Conservation (phyloP, 768 basidiomycete species). For the Pholiota molesta region DNA sequence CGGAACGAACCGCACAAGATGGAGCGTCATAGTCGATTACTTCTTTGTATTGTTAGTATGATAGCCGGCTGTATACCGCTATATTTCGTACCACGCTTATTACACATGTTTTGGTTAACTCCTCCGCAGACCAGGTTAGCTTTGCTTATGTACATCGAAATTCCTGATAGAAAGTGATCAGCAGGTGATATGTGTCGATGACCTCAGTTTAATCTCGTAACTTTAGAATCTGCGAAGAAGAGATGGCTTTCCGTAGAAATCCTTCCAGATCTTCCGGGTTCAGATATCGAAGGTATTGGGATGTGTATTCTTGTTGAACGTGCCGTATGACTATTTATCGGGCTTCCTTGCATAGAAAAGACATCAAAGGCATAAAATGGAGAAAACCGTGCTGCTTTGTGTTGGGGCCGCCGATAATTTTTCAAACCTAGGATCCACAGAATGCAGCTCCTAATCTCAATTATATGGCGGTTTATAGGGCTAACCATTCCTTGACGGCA, state of each 20-base stretch:
- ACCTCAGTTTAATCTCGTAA: not conserved
- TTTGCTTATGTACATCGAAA: no score
- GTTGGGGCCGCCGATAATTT: not conserved
- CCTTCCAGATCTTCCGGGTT: not conserved
- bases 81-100: not conserved
- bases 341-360: not conserved
- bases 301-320: no score
- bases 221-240: not conserved
- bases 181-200: not conserved
- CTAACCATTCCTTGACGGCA: not conserved
- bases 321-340: no score
- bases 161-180: not conserved
- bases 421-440: not conserved
- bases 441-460: not conserved
- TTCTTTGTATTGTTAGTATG: not conserved
- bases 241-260: not conserved
- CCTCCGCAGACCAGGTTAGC: not conserved
- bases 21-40: not conserved
- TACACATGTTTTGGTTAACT: not conserved
- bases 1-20: not conserved
- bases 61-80: not conserved
- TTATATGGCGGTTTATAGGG: not conserved
- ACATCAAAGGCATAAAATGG: not conserved
- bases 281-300: not conserved
- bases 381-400: not conserved